These are phyloP conservation scores for Saccharomycopsis sp. DNA, from an alignment of 805 yeast genomes.

Conservation along the genomic window DNA sequence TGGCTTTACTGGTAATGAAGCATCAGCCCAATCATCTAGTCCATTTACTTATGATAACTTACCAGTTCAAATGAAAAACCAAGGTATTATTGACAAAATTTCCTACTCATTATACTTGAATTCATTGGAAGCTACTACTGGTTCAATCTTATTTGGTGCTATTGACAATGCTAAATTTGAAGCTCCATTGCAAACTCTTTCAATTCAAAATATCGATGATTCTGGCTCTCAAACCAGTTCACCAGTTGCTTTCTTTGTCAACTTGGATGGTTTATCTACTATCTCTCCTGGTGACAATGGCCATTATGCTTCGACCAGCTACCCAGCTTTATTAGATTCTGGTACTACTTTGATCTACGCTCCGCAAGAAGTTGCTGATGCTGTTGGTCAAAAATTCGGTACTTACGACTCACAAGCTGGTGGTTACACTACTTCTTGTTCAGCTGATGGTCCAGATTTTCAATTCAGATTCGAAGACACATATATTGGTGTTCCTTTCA, in stretches of 20 bases:
- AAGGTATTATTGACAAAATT: slow-evolving; percentile 35
- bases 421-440: slow-evolving; percentile 43
- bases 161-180: slow-evolving; percentile 43
- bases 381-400: slow-evolving; percentile 19
- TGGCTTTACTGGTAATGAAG: slow-evolving; percentile 19
- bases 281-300: no score
- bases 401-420: slow-evolving; percentile 35
- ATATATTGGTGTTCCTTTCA: slow-evolving; percentile 43
- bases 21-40: slow-evolving; percentile 27
- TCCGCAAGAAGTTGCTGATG: slow-evolving; percentile 30
- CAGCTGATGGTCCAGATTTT: slow-evolving; percentile 29
- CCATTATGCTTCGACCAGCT: slow-evolving; percentile 22
- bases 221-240: slow-evolving; percentile 11
- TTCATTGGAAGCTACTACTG: slow-evolving; percentile 24
- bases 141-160: slow-evolving; percentile 47
- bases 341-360: slow-evolving; percentile 41
- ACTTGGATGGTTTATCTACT: slow-evolving; percentile 22
- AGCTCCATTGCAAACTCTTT: slow-evolving; percentile 35
- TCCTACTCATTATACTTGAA: slow-evolving; percentile 44
- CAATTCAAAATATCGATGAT: slow-evolving; percentile 16
- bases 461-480: slow-evolving; percentile 53
- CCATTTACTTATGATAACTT: slow-evolving; percentile 24
- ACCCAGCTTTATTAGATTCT: slow-evolving; percentile 38
- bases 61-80: slow-evolving; percentile 29
- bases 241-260: slow-evolving; percentile 19